Conservation (phyloP, 202 grass and related monocot genomes). For the Bolboschoenoplectus hybrid region DNA sequence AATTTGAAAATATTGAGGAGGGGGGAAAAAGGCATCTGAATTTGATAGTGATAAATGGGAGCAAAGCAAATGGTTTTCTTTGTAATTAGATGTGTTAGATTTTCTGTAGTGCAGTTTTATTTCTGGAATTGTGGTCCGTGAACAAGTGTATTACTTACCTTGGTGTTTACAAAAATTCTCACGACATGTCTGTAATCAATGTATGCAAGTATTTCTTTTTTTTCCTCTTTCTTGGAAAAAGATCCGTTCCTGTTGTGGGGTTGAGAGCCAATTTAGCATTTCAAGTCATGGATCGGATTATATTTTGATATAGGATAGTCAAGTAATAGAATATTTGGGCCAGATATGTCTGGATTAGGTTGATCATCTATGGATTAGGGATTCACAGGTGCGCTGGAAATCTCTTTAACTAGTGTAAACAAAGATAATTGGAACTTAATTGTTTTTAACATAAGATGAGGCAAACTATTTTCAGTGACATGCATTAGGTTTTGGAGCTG, state of each 20-base stretch:
- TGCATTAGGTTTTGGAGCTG: neutral
- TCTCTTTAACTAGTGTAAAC: neutral
- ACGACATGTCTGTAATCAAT: neutral
- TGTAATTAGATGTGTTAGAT: constrained; percentile 29
- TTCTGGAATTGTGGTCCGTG: neutral
- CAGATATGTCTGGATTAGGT: neutral
- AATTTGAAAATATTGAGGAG: constrained; percentile 11
- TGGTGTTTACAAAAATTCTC: neutral
- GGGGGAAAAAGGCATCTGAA: neutral
- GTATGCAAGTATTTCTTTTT: neutral
- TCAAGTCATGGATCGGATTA: neutral
- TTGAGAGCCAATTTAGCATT: neutral
- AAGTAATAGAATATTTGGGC: neutral
- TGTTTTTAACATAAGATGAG: neutral
- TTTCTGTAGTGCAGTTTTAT: neutral
- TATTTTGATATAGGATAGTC: neutral
- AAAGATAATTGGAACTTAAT: neutral
- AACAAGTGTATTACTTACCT: no score
- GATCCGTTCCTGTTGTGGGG: neutral
- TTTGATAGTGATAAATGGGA: neutral
- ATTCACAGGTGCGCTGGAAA: neutral
- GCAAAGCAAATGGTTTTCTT: constrained; percentile 4
- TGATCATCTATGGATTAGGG: neutral
- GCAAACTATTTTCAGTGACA: neutral
- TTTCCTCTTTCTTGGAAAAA: neutral